Conservation (phyloP, 2,329 filamentous ascomycete species). For the Penicillium expansum region DNA sequence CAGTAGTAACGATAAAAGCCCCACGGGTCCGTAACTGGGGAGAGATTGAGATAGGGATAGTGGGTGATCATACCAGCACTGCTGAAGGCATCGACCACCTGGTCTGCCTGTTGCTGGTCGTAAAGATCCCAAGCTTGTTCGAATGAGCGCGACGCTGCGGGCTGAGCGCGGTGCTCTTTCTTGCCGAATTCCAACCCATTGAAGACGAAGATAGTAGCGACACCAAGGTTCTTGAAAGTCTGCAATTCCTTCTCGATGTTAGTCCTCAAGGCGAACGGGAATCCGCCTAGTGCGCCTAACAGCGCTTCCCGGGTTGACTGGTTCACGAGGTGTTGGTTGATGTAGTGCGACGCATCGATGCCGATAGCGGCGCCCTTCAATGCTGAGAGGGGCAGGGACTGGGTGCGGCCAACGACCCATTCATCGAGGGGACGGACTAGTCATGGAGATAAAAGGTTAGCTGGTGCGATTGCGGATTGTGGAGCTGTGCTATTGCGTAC, state of each 20-base stretch:
- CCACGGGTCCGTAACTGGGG: slow-evolving; percentile 4
- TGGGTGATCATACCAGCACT: slow-evolving; percentile 62
- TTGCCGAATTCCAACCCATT: slow-evolving; percentile 79
- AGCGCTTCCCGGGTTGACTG: slow-evolving; percentile 77
- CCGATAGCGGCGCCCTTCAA: slow-evolving; percentile 74
- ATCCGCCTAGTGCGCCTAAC: slow-evolving; percentile 81
- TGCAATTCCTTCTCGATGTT: slow-evolving; percentile 76
- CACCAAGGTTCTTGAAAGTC: slow-evolving; percentile 65
- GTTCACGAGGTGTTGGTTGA: slow-evolving; percentile 72
- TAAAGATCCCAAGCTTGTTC: slow-evolving; percentile 85
- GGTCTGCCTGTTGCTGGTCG: slow-evolving; percentile 71
- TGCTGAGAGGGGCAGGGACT: slow-evolving; percentile 63
- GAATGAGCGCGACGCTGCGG: slow-evolving; percentile 65
- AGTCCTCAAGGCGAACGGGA: slow-evolving; percentile 72
- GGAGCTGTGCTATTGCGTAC: slow-evolving; percentile 21
- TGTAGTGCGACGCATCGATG: slow-evolving; percentile 86
- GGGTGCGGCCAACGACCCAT: slow-evolving; percentile 55
- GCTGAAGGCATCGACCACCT: slow-evolving; percentile 84
- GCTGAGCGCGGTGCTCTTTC: slow-evolving; percentile 64
- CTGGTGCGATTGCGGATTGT: slow-evolving; percentile 1
- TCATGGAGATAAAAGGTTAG: slow-evolving; percentile 8
- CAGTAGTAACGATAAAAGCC: not conserved
- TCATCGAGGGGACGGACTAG: slow-evolving; percentile 54
- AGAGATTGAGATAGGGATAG: not conserved
- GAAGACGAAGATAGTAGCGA: slow-evolving; percentile 87